Evolutionary conservation across 2,329 filamentous ascomycete genomes (phyloP).

Genomic region (Pseudohalonectria lignicola): DNA sequence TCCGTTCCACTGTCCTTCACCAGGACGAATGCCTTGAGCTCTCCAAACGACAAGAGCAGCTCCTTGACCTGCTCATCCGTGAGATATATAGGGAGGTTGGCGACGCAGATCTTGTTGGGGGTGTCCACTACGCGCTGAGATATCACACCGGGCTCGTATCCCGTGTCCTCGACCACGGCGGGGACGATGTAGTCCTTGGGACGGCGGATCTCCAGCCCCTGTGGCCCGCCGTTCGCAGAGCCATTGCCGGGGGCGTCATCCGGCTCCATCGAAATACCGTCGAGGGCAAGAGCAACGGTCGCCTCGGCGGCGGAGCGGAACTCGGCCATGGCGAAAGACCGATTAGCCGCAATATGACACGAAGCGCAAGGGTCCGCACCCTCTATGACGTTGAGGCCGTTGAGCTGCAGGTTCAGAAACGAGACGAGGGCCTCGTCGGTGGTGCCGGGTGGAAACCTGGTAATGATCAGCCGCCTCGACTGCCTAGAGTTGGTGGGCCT

Average conservation of each 20-base stretch:
- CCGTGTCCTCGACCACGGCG: slow-evolving; percentile 59
- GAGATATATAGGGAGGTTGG: slow-evolving; percentile 80
- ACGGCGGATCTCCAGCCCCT: slow-evolving; percentile 65
- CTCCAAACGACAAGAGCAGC: slow-evolving; percentile 80
- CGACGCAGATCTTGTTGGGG: slow-evolving; percentile 87
- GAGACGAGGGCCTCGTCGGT: slow-evolving; percentile 65
- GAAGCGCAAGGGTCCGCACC: slow-evolving; percentile 75
- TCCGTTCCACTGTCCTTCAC: slow-evolving; percentile 80
- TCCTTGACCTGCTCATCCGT: slow-evolving; percentile 87
- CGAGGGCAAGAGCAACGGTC: slow-evolving; percentile 80
- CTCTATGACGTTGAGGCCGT: slow-evolving; percentile 87
- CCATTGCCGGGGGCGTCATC: slow-evolving; percentile 48
- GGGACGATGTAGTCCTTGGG: slow-evolving; percentile 98
- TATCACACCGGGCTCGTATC: slow-evolving; percentile 66
- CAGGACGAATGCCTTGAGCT: slow-evolving; percentile 82
- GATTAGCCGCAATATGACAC: slow-evolving; percentile 70
- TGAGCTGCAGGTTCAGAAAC: slow-evolving; percentile 95
- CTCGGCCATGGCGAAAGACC: slow-evolving; percentile 75
- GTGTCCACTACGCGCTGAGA: slow-evolving; percentile 80
- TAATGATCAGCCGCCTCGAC: slow-evolving; percentile 80
- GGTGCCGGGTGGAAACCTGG: slow-evolving; percentile 65
- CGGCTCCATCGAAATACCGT: slow-evolving; percentile 80
- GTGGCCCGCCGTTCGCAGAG: slow-evolving; percentile 30
- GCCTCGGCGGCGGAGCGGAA: slow-evolving; percentile 83
- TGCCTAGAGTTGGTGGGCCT: slow-evolving; percentile 91